Base-by-base conservation (phyloP, 2,329 filamentous ascomycete species). In the Ophiostoma tasmaniense region DNA sequence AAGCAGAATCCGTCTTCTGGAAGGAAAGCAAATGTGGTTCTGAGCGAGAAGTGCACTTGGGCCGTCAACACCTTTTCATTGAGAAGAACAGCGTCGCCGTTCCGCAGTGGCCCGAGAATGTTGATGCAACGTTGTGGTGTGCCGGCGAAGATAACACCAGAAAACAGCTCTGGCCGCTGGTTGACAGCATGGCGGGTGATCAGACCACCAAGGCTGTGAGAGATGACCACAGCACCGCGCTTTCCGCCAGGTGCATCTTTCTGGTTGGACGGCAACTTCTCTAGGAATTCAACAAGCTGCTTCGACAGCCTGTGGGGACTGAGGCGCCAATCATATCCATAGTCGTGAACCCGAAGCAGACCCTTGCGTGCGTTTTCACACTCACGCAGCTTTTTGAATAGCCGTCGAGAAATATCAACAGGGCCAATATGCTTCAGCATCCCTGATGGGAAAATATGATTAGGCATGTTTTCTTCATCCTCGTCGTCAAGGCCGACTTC, bases 251-350 rank as follows among this genome's bases (percentile, higher is more conserved):
- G 59, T 5, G 93, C 92, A 67, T 85, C 82, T 17, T 85, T 81
- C 67, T 84, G 81, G 75, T 97, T 97, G 67, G 87, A 93, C 0
- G 90, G 90, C 0, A 98, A 81, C 1, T 79, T 82, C 75, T 90
- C 87, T 17, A 98, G 81, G 74, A 91, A 97, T 22, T 84, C 79
- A 45, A 89, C 86, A n/a, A 98, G 80, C 71, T 87, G 87, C 64
- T 83, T 82, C 2, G 90, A 93, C 0, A 95, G 83, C 0, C 92
- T 81, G 74, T 89, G 85, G 0, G 94, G 94, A 72, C 91, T 95
- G 52, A 99, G 81, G 20, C 94, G 85, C 94, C 94, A 98, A 78
- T 98, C 94, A 74, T 97, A 98, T 22, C 93, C 93, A 75, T 94
- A 98, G 74, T 97, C 90, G 82, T 93, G 93, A 0, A 97, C 85